Conservation (phyloP, 352 stramenopile species). For the Phytophthora pistaciae region DNA sequence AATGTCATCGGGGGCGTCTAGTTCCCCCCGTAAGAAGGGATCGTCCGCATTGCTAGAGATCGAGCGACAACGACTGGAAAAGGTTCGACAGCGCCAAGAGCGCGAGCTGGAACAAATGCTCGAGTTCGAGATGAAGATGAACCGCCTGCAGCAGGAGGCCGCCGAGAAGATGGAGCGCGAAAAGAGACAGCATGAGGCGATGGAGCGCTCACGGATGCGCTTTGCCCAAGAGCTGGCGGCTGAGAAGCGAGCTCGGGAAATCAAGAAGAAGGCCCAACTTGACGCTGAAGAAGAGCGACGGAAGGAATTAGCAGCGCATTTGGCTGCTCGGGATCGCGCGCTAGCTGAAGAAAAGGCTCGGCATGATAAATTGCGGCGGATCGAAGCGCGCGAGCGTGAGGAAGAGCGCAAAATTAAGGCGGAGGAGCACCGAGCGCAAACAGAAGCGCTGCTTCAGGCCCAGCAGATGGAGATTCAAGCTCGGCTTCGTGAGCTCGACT, state of each 20-base stretch:
- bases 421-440: slow-evolving; percentile 72
- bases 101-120: slow-evolving; percentile 92
- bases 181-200: slow-evolving; percentile 69
- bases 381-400: slow-evolving; percentile 76
- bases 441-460: slow-evolving; percentile 61
- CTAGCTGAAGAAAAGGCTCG: slow-evolving; percentile 82
- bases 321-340: slow-evolving; percentile 77
- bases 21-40: slow-evolving; percentile 29
- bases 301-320: slow-evolving; percentile 66
- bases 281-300: slow-evolving; percentile 86
- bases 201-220: slow-evolving; percentile 69
- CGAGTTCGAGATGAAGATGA: slow-evolving; percentile 94
- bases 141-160: slow-evolving; percentile 80
- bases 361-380: slow-evolving; percentile 68
- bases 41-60: slow-evolving; percentile 67
- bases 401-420: slow-evolving; percentile 81
- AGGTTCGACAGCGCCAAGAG: slow-evolving; percentile 79
- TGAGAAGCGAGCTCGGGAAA: slow-evolving; percentile 78
- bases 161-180: slow-evolving; percentile 76
- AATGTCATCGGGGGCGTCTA: slow-evolving; percentile 17
- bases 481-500: slow-evolving; percentile 63
- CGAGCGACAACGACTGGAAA: slow-evolving; percentile 77
- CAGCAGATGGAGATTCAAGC: slow-evolving; percentile 77
- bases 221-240: slow-evolving; percentile 76
- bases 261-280: slow-evolving; percentile 85